phyloP scores from a whole-genome alignment of 345 rosid species.

The Camelina laxa region DNA sequence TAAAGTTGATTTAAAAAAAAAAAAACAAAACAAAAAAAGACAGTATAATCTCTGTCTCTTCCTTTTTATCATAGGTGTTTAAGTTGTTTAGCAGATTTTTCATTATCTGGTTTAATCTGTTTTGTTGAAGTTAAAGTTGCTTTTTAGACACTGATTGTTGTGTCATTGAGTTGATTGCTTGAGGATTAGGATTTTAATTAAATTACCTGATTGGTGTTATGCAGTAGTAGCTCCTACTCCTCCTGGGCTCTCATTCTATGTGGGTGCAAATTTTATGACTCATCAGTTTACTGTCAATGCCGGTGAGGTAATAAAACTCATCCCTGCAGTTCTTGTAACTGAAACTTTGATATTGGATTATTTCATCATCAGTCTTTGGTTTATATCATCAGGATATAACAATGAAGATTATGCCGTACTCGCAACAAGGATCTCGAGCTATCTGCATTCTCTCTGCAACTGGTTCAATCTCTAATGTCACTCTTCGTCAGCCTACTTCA shows the following conservation, averaged over 20 bases:
- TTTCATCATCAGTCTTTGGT: neutral
- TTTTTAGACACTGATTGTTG: neutral
- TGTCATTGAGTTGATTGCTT: constrained; percentile 15
- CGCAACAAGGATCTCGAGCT: constrained; percentile 88
- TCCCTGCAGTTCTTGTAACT: neutral
- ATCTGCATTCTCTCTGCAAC: constrained; percentile 91
- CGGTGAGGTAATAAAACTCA: constrained; percentile 81
- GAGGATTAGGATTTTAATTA: neutral
- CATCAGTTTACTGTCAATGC: constrained; percentile 84
- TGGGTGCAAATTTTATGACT: constrained; percentile 90
- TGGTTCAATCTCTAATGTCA: constrained; percentile 88
- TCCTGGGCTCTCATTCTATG: constrained; percentile 56
- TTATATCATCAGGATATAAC: constrained; percentile 66
- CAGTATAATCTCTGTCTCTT: constrained; percentile 24
- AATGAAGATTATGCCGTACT: constrained; percentile 92
- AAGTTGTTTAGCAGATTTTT: constrained; percentile 15
- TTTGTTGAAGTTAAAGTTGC: neutral
- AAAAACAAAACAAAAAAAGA: neutral
- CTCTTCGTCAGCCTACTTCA: constrained; percentile 86
- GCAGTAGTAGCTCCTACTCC: constrained; percentile 23
- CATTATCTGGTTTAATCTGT: constrained; percentile 28
- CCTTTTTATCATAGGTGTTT: constrained; percentile 12
- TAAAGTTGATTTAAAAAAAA: neutral
- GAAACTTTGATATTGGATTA: constrained; percentile 3
- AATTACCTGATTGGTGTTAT: constrained; percentile 7